These are phyloP conservation scores for Vitellaria paradoxa DNA, from an alignment of 179 eudicot species.

Conservation along the genomic window DNA sequence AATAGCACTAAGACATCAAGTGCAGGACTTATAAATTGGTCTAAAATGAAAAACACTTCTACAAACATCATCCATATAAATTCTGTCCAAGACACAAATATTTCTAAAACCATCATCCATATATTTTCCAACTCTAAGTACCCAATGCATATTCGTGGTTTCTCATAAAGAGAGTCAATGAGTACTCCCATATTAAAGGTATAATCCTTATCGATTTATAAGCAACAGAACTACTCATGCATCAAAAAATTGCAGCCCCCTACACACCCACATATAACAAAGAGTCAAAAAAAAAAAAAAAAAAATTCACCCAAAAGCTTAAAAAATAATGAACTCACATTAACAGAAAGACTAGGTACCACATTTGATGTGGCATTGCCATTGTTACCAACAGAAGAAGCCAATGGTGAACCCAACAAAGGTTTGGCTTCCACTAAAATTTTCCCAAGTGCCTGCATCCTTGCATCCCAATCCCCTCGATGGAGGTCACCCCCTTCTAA, in stretches of 20 bases:
- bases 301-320: no score
- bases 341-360: not conserved
- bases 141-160: not conserved
- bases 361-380: not conserved
- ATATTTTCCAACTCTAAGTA: not conserved
- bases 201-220: no score
- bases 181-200: not conserved
- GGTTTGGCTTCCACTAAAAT: conserved; percentile 1
- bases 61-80: not conserved
- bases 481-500: conserved; percentile 25
- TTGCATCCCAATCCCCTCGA: conserved; percentile 27
- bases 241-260: not conserved
- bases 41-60: no score
- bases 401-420: not conserved
- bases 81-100: not conserved
- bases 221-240: not conserved
- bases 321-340: conserved; percentile 9
- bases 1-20: not conserved
- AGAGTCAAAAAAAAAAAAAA: no score
- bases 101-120: not conserved
- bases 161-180: not conserved
- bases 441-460: conserved; percentile 16
- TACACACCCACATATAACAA: no score
- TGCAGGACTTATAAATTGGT: not conserved
- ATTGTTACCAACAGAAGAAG: not conserved